Evolutionary conservation across 768 basidiomycete species (phyloP).

Genomic region (Leucocoprinus birnbaumii): DNA sequence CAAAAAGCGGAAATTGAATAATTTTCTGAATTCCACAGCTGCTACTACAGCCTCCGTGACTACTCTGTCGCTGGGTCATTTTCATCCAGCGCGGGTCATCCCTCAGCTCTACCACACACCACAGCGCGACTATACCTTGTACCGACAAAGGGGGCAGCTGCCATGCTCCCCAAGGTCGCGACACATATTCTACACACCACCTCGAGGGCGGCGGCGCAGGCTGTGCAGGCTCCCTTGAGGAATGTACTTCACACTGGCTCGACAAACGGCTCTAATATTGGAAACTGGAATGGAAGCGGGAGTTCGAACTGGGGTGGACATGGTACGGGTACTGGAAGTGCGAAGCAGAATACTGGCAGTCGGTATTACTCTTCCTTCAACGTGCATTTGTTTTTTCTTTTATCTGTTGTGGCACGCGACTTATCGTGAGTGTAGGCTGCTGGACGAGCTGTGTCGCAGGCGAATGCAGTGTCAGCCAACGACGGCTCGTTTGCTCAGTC

Average conservation of each 20-base stretch:
- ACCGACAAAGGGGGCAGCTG: background rate
- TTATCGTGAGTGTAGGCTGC: slow-evolving; percentile 43
- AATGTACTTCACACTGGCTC: slow-evolving; percentile 70
- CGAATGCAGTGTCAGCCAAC: slow-evolving; percentile 51
- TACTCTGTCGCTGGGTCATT: background rate
- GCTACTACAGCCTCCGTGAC: background rate
- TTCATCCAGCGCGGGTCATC: background rate
- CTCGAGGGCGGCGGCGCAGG: slow-evolving; percentile 70
- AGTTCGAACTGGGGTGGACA: slow-evolving; percentile 44
- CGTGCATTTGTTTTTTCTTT: slow-evolving; percentile 35
- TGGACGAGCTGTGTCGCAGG: slow-evolving; percentile 71
- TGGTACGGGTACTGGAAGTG: slow-evolving; percentile 66
- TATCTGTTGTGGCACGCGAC: background rate
- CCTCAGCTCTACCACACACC: background rate
- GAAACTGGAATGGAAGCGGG: slow-evolving; percentile 18
- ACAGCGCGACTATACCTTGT: background rate
- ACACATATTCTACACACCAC: slow-evolving; percentile 76
- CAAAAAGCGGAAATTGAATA: background rate
- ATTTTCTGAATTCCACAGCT: background rate
- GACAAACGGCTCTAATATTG: slow-evolving; percentile 30
- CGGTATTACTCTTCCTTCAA: slow-evolving; percentile 69
- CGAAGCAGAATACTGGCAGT: slow-evolving; percentile 70
- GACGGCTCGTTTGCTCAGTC: slow-evolving; percentile 44
- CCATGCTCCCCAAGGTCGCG: slow-evolving; percentile 82
- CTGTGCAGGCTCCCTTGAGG: slow-evolving; percentile 70